Percentiles rank a stretch among this genome's conserved stretches.
phyloP scores from a whole-genome alignment of 768 basidiomycete genomes.

The Macrolepiota dolichaula region DNA sequence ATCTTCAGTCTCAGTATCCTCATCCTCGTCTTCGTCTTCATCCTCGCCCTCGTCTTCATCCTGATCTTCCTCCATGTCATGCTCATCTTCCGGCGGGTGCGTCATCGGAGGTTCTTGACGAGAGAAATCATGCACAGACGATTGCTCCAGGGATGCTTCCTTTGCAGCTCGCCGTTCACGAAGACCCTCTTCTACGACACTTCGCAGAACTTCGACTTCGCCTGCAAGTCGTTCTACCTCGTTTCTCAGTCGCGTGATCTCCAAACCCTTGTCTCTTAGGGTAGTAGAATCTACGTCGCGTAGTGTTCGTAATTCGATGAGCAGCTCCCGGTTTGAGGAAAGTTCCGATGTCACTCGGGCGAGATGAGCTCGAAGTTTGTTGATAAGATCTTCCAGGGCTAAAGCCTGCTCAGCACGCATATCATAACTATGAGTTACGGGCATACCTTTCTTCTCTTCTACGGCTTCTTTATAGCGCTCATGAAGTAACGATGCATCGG shows the following conservation, averaged over 20 bases:
- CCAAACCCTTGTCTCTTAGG: conserved; percentile 56
- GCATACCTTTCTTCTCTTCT: conserved; percentile 92
- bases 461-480: conserved; percentile 73
- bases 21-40: conserved; percentile 24
- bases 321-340: conserved; percentile 67
- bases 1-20: conserved; percentile 22
- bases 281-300: conserved; percentile 60
- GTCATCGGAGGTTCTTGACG: conserved; percentile 15
- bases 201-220: conserved; percentile 85
- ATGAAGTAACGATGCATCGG: conserved; percentile 36
- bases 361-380: conserved; percentile 70
- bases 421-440: conserved; percentile 8
- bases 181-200: conserved; percentile 84
- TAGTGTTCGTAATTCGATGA: conserved; percentile 60
- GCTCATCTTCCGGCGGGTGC: conserved; percentile 20
- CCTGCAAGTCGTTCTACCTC: conserved; percentile 81
- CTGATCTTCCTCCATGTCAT: conserved; percentile 21
- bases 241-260: conserved; percentile 62
- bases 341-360: conserved; percentile 77
- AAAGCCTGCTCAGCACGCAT: conserved; percentile 1
- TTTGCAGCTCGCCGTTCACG: conserved; percentile 62
- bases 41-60: conserved; percentile 22
- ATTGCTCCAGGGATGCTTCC: conserved; percentile 33
- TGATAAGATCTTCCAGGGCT: conserved; percentile 83
- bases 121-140: conserved; percentile 23